These are phyloP conservation scores for Teratosphaeriaceae sp. DNA, from an alignment of 2,329 filamentous ascomycete genomes.

Conservation along the genomic window DNA sequence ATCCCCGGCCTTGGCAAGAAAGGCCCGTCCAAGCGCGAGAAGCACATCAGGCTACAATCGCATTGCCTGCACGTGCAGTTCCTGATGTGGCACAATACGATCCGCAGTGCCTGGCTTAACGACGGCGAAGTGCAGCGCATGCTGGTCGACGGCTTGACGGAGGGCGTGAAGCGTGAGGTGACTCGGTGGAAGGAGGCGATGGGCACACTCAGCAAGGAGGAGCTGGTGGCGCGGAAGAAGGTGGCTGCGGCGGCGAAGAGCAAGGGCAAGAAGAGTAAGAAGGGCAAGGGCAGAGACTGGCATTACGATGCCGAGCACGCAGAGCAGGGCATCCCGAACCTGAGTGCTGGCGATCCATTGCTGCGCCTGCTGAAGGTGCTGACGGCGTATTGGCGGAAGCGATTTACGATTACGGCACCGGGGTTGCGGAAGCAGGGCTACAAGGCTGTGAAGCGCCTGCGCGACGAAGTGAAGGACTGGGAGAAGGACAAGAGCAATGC, in stretches of 20 bases:
- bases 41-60: slow-evolving; percentile 67
- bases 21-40: slow-evolving; percentile 77
- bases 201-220: slow-evolving; percentile 44
- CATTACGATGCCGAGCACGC: slow-evolving; percentile 59
- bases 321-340: slow-evolving; percentile 64
- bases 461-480: slow-evolving; percentile 66
- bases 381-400: slow-evolving; percentile 81
- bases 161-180: slow-evolving; percentile 63
- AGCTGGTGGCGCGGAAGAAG: slow-evolving; percentile 36
- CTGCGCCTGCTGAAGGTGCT: slow-evolving; percentile 69
- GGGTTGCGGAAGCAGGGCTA: slow-evolving; percentile 88
- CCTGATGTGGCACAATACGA: slow-evolving; percentile 81
- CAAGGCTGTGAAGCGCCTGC: slow-evolving; percentile 66
- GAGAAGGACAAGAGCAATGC: slow-evolving; percentile 56
- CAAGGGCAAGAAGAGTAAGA: slow-evolving; percentile 36
- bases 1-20: slow-evolving; percentile 54
- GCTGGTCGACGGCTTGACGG: slow-evolving; percentile 65
- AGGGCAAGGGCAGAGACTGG: slow-evolving; percentile 60
- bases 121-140: slow-evolving; percentile 69
- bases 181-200: slow-evolving; percentile 66
- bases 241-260: slow-evolving; percentile 24
- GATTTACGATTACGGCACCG: slow-evolving; percentile 69
- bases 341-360: slow-evolving; percentile 77
- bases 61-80: slow-evolving; percentile 87
- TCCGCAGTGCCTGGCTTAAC: slow-evolving; percentile 78